phyloP scores from a whole-genome alignment of 139 green algal species.

The Auxenochlorella pyrenoidosa region DNA sequence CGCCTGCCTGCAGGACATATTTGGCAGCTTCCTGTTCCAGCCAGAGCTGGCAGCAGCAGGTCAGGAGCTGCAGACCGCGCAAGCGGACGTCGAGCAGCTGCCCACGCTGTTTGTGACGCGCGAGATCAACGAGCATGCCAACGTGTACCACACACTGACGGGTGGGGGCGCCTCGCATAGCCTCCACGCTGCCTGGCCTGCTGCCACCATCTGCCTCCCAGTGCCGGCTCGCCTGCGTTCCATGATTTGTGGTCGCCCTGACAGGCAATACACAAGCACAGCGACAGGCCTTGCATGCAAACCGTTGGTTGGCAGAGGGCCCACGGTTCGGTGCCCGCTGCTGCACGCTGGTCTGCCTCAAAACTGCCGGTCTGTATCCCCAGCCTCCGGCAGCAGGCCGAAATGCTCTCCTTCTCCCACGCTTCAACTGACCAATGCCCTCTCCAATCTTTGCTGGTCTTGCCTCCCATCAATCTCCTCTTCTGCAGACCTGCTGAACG shows the following conservation, averaged over 20 bases:
- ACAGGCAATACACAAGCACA: too few species aligned
- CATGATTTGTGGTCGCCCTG: too few species aligned
- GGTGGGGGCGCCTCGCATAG: neutral
- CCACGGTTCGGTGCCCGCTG: too few species aligned
- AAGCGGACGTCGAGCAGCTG: slow-evolving; percentile 2
- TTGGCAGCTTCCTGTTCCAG: slow-evolving; percentile 25
- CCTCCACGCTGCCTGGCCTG: too few species aligned
- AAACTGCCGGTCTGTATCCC: too few species aligned
- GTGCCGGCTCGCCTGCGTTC: too few species aligned
- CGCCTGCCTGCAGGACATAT: slow-evolving; percentile 43
- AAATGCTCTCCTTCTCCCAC: neutral
- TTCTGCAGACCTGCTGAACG: slow-evolving; percentile 49
- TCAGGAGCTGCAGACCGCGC: neutral
- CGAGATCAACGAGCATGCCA: slow-evolving; percentile 50
- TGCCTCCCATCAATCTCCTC: neutral
- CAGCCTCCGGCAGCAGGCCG: too few species aligned
- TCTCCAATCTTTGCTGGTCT: neutral
- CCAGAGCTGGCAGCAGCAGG: neutral
- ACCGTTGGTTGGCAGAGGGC: too few species aligned
- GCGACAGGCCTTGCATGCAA: neutral
- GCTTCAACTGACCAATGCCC: neutral
- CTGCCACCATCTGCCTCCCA: too few species aligned
- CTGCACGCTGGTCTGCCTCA: too few species aligned
- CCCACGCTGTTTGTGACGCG: slow-evolving; percentile 49
- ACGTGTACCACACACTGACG: slow-evolving; percentile 54